These are phyloP conservation scores for button mushroom (Agaricus bisporus) DNA, from an alignment of 768 basidiomycete species.

Conservation along the genomic window DNA sequence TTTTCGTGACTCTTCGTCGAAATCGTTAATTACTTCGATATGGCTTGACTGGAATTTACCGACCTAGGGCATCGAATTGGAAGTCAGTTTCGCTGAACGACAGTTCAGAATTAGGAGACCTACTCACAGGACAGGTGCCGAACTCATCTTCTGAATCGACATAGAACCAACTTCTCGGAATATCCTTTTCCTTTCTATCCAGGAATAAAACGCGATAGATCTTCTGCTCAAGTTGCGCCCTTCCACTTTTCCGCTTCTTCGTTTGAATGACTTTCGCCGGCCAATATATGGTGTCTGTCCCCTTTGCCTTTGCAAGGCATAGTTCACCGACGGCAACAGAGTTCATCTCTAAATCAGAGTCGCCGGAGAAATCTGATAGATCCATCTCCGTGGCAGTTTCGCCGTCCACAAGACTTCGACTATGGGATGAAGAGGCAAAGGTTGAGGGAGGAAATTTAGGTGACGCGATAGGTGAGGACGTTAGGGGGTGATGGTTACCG, in stretches of 20 bases:
- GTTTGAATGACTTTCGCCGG: conserved; percentile 49
- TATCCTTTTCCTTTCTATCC: conserved; percentile 36
- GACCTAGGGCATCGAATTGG: conserved; percentile 27
- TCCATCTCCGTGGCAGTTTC: neutral
- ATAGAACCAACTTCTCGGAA: conserved; percentile 52
- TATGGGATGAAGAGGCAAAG: neutral
- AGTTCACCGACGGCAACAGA: conserved; percentile 46
- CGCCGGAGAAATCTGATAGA: neutral
- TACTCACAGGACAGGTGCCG: conserved; percentile 47
- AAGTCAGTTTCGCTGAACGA: conserved; percentile 1
- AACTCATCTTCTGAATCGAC: conserved; percentile 56
- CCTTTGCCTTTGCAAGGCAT: conserved; percentile 44
- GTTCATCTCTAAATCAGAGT: conserved; percentile 1
- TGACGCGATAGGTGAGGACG: neutral
- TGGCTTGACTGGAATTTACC: conserved; percentile 49
- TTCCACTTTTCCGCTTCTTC: conserved; percentile 36
- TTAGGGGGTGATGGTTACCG: neutral
- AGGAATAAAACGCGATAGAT: conserved; percentile 54
- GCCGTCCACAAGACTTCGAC: neutral
- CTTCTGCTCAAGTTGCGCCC: conserved; percentile 21
- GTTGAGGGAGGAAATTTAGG: neutral
- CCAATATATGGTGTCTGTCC: conserved; percentile 45
- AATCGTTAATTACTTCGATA: conserved; percentile 32
- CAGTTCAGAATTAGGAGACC: neutral
- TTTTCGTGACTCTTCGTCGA: conserved; percentile 30